These are phyloP conservation scores for Allium fistulosum DNA, from an alignment of 106 monocot species.

Conservation along the genomic window DNA sequence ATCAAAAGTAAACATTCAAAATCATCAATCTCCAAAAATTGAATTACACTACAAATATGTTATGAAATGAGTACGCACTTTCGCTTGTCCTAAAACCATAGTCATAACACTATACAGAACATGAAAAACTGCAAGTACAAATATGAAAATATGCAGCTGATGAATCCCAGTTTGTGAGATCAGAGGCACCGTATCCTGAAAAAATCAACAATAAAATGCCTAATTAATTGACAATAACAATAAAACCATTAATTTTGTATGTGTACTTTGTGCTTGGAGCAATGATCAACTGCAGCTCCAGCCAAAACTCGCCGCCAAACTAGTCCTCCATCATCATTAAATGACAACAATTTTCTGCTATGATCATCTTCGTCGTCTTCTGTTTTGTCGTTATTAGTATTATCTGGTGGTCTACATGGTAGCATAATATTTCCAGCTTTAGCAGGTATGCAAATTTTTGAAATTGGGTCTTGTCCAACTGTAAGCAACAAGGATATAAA, in stretches of 20 bases:
- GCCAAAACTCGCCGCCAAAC: constrained; percentile 19
- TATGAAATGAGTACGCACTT: constrained; percentile 16
- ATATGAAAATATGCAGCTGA: constrained; percentile 47
- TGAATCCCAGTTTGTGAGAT: constrained; percentile 40
- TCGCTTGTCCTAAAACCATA: constrained; percentile 42
- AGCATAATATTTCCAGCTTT: constrained; percentile 26
- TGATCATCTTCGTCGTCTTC: background rate
- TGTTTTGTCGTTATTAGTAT: too few species aligned
- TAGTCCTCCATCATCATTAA: background rate
- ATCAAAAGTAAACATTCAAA: background rate
- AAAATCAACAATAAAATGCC: constrained; percentile 9
- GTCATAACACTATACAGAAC: constrained; percentile 34
- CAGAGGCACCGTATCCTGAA: constrained; percentile 39
- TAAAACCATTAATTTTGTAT: background rate
- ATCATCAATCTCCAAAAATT: too few species aligned
- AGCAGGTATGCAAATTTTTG: constrained; percentile 32
- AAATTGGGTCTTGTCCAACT: constrained; percentile 16
- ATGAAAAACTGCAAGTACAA: constrained; percentile 44
- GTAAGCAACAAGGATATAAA: constrained; percentile 40
- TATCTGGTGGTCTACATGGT: constrained; percentile 10
- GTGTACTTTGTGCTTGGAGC: constrained; percentile 7
- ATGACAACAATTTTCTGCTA: constrained; percentile 3
- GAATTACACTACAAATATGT: background rate
- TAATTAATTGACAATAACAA: background rate
- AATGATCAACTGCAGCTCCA: constrained; percentile 5